phyloP scores from a whole-genome alignment of 78 protist species.

The Dictyostelium brefeldianum region DNA sequence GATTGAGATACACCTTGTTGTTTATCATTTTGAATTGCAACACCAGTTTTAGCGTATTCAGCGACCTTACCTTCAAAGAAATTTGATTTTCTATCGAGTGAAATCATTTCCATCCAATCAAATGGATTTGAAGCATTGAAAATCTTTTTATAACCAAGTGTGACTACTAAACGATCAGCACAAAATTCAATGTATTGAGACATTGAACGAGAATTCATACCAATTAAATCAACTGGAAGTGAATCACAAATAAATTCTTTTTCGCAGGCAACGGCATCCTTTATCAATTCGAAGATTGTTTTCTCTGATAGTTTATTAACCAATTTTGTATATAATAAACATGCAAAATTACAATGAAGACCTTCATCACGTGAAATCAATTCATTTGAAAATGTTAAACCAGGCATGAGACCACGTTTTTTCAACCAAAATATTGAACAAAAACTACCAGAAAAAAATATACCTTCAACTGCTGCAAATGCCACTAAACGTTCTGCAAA shows the following conservation, averaged over 20 bases:
- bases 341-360: constrained; percentile 98
- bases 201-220: constrained; percentile 98
- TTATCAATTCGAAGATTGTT: constrained; percentile 80
- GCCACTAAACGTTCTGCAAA: constrained; percentile 98
- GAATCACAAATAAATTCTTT: constrained; percentile 95
- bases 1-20: neutral
- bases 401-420: constrained; percentile 98
- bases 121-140: constrained; percentile 96
- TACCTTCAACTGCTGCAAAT: constrained; percentile 99
- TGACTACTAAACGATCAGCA: constrained; percentile 96
- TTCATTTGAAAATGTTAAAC: constrained; percentile 98
- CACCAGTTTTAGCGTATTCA: constrained; percentile 96
- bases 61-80: constrained; percentile 99
- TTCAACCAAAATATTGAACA: constrained; percentile 99
- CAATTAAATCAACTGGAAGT: constrained; percentile 97
- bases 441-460: constrained; percentile 98
- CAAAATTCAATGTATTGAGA: constrained; percentile 97
- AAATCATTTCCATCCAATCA: constrained; percentile 98
- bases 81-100: constrained; percentile 98
- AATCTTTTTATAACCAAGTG: constrained; percentile 92
- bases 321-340: constrained; percentile 93
- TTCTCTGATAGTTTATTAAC: constrained; percentile 28
- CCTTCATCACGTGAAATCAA: constrained; percentile 99
- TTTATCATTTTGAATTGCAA: constrained; percentile 36
- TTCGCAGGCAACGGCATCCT: constrained; percentile 97